Percentiles rank a stretch among this genome's conserved stretches.
phyloP scores from a whole-genome alignment of 495 filamentous ascomycete species.

The Cenococcum geophilum region DNA sequence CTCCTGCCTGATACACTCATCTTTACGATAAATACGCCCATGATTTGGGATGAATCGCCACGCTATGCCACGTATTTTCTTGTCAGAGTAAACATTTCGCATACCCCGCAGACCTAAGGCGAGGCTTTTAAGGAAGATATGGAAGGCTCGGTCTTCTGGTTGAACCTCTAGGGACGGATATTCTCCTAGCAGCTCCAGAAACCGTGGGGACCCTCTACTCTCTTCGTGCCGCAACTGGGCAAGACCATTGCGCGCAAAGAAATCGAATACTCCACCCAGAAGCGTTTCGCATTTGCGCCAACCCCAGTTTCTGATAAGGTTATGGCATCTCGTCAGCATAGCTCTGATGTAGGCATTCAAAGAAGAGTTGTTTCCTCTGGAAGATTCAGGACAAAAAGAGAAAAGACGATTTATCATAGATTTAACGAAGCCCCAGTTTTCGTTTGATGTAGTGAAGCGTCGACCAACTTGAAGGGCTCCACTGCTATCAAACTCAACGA shows the following conservation, averaged over 20 bases:
- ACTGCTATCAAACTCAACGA: slow-evolving; percentile 64
- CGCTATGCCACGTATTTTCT: slow-evolving; percentile 69
- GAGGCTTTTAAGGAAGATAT: slow-evolving; percentile 84
- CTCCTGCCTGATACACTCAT: slow-evolving; percentile 62
- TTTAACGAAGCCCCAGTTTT: slow-evolving; percentile 72
- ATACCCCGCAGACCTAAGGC: slow-evolving; percentile 62
- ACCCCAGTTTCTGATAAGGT: slow-evolving; percentile 73
- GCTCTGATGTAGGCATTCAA: slow-evolving; percentile 78
- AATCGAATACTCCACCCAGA: slow-evolving; percentile 79
- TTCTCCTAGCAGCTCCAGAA: slow-evolving; percentile 65
- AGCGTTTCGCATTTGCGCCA: slow-evolving; percentile 77
- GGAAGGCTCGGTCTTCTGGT: slow-evolving; percentile 76
- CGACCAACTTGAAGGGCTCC: slow-evolving; percentile 56
- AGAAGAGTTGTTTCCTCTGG: slow-evolving; percentile 49
- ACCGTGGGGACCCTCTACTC: slow-evolving; percentile 65
- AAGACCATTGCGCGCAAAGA: slow-evolving; percentile 72
- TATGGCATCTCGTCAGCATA: slow-evolving; percentile 67
- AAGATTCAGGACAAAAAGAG: slow-evolving; percentile 54
- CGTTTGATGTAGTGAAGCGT: slow-evolving; percentile 48
- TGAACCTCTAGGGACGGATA: slow-evolving; percentile 55
- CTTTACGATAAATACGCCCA: slow-evolving; percentile 77
- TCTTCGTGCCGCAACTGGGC: slow-evolving; percentile 73
- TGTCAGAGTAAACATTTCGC: slow-evolving; percentile 52
- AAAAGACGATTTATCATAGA: slow-evolving; percentile 59
- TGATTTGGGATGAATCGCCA: slow-evolving; percentile 84